Base-by-base conservation (phyloP, 495 filamentous ascomycete genomes). In the Aspergillus haitiensis region DNA sequence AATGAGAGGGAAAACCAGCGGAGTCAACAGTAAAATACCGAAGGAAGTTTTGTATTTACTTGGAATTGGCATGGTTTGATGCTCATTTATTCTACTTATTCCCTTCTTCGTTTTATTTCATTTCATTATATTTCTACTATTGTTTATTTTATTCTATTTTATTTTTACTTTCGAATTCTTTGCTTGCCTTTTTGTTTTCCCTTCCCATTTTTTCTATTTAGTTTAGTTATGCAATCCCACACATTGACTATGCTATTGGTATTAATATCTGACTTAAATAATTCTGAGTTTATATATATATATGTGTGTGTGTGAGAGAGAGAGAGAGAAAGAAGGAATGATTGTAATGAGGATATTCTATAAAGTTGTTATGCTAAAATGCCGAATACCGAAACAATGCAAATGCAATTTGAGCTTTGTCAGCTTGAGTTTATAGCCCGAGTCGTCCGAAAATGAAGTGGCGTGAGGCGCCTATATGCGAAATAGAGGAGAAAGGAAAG, bases 261-360 rank as follows among this genome's bases (percentile, higher is more conserved):
- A 27, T 27, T 27, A 27, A 27, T 27, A 27, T 27, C 3, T 27
- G 21, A 3, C 21, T 3, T 27, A 27, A 27, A 1, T 27, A 27
- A 27, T 27, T 27, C 3, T 27, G 21, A 27, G 21, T 27, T 27
- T 27, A 1, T 27, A 27, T 27, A 1, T 27, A 27, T 27, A 27
- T 3, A 3, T 27, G 21, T 1, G 21, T 1, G 21, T 37, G 33
- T 31, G n/a, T 6, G 21, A n/a, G 35, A 11, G 31, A 32, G 32
- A 40, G 12, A 32, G 27, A 40, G 44, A 55, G 15, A 55, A 7
- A 55, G 32, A 44, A 7, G 31, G 31, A 55, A 55, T 31, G 52
- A 21, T 27, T 10, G 37, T 10, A 40, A 40, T 4, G 37, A 40
- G n/a, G 9, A 11, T 2, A 2, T 40, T 40, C 10, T 40, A 10